Evolutionary conservation across 1,139 yeast species (phyloP), one percentile per base, ranked within the genome.

Genomic region (Pichiaceae sp.): DNA sequence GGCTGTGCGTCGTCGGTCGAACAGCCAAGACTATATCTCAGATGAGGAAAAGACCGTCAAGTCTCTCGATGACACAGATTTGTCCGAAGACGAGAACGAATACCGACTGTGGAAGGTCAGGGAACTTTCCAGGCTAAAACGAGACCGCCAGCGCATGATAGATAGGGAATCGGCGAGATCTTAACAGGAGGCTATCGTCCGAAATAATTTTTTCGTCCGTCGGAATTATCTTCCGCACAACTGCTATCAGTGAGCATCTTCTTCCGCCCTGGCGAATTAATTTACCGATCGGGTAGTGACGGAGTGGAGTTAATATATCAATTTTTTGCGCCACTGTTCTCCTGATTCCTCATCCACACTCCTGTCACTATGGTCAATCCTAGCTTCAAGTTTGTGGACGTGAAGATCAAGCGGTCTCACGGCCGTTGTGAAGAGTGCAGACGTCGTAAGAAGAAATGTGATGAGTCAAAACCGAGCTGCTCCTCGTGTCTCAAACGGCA

Each of bases 401-500:
- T 32, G 7, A 33, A 33, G 19, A 27, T 29, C 9, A 8, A 15
- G 11, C 26, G 27, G 20, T 33, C 35, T 12, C 35, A 33, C 27
- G 35, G 31, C 4, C 17, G 53, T 5, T 54, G 58, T 35, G 40
- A 47, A 9, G 51, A 47, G 15, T 54, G 59, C 35, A 43, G 47
- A 29, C 41, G 49, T 35, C 36, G 55, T 20, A 83, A 83, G 56
- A 75, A 78, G 41, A 76, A 79, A 46, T 84, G 94, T 51, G 80
- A 78, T 49, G 91, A 83, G 44, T 48, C 36, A 23, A 74, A 75
- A 43, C 94, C 94, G 0, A 41, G 52, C 1, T 83, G 94, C 49
- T 58, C 70, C 1, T 64, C 71, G 41, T 84, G 94, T 52, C 33
- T 53, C 4, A 72, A 69, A 31, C 34, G 49, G 20, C 42, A 46